Evolutionary conservation across 305 asterid genomes (phyloP).

Genomic region (Solanum hybrid): DNA sequence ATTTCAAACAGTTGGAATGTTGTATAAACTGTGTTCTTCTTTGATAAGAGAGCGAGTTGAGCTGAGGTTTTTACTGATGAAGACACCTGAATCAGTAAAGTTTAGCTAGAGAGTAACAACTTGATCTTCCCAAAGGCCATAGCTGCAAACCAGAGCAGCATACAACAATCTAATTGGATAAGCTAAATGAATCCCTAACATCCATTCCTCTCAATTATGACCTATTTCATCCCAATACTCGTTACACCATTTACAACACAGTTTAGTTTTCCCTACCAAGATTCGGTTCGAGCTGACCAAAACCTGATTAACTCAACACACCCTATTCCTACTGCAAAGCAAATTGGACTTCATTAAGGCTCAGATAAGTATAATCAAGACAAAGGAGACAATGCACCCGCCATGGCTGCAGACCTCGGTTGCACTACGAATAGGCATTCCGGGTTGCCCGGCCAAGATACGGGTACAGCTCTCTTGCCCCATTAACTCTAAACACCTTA

Average conservation of each 20-base stretch:
- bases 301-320: background rate
- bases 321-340: too few relatives aligned
- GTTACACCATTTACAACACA: background rate
- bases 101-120: background rate
- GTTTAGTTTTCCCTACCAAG: background rate
- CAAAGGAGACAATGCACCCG: too few relatives aligned
- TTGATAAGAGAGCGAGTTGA: background rate
- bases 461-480: background rate
- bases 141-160: background rate
- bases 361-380: background rate
- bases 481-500: background rate
- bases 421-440: too few relatives aligned
- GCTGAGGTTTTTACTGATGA: background rate
- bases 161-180: background rate
- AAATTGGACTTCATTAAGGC: too few relatives aligned
- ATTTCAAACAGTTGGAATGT: background rate
- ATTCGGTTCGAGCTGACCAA: background rate
- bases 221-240: background rate
- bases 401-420: too few relatives aligned
- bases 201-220: background rate
- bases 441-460: too few relatives aligned
- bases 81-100: background rate
- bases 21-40: background rate
- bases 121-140: background rate
- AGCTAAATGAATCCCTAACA: background rate